A percentile compares a stretch with the other conserved stretches of the same genome.
Evolutionary conservation across 2,329 filamentous ascomycete species (phyloP).

Genomic region (Didymella arachidicola): DNA sequence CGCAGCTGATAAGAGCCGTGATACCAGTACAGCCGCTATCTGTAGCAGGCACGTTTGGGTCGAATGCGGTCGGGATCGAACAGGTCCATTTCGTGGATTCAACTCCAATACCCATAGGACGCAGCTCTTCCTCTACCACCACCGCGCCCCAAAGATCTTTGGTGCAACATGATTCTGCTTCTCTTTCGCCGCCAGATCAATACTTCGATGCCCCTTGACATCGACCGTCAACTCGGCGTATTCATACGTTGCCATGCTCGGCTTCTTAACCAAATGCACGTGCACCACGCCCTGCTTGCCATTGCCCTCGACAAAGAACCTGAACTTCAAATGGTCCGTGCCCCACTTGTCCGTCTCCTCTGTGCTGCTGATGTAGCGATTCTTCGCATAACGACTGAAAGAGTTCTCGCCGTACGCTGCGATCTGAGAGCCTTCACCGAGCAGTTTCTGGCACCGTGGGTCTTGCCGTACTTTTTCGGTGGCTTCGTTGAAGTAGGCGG

Average conservation of each 20-base stretch:
- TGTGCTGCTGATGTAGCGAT: constrained; percentile 67
- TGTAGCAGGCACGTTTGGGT: no score
- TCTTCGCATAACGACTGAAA: constrained; percentile 79
- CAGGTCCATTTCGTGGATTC: no score
- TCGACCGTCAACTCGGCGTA: constrained; percentile 85
- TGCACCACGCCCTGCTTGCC: constrained; percentile 73
- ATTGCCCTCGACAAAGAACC: constrained; percentile 85
- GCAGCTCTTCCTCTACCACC: constrained; percentile 9
- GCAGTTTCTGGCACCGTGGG: constrained; percentile 71
- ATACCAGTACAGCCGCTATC: no score
- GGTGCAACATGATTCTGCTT: constrained; percentile 43
- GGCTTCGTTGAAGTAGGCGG: constrained; percentile 85
- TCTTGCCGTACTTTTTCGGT: constrained; percentile 81
- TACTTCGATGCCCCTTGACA: constrained; percentile 67
- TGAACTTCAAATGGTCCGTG: constrained; percentile 81
- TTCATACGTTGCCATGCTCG: constrained; percentile 71
- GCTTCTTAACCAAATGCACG: constrained; percentile 77
- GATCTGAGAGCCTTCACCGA: constrained; percentile 78
- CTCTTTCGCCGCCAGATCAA: background rate
- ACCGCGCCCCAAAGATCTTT: constrained; percentile 48
- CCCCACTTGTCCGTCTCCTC: constrained; percentile 75
- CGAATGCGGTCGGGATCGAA: no score
- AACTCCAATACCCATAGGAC: no score
- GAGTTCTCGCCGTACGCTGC: constrained; percentile 82
- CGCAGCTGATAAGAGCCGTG: no score